Evolutionary conservation across 2,329 filamentous ascomycete genomes (phyloP), one percentile per base, ranked within the genome.

Genomic region (Aureobasidium sp.): DNA sequence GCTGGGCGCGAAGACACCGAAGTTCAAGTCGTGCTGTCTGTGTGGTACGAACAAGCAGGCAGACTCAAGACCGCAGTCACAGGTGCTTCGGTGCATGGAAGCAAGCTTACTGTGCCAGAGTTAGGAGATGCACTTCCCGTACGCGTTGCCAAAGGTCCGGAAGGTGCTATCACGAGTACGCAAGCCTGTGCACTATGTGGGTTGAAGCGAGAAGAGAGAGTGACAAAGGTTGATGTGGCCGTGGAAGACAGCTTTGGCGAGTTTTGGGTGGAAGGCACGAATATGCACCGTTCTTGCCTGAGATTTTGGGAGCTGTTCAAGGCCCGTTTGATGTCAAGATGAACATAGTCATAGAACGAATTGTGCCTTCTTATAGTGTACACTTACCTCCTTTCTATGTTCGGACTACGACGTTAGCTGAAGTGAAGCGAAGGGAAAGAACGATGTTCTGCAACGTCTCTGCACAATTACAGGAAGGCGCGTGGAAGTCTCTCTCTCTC

Each of bases 191-290:
- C 92, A 55, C 78, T 97, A 36, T 97, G 93, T 73, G 93, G 93
- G 0, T 75, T 97, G 66, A 94, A 90, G 76, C 81, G 93, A 65
- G 91, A 96, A 44, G 93, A 97, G 76, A 82, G 93, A 54, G 80
- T 97, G 11, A 74, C 77, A 25, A 90, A 86, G 69, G 82, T 94
- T 37, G 91, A 96, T 69, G 78, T 86, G 58, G 81, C 86, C 30
- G 85, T 95, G 9, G 86, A 93, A 68, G 93, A 97, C 73, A 91
- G 89, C 72, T 97, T 97, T 78, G 91, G 91, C 13, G 93, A 97
- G 77, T 97, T 91, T 90, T 97, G 93, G 93, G 80, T 88, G 45
- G 91, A 97, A 49, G 87, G 77, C 44, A 70, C 75, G 61, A 77
- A 74, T 59, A 79, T 80, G 77, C 78, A 75, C 65, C 53, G 68